Evolutionary conservation across 1,284 basidiomycete species (phyloP), one percentile per base, ranked within the genome.

Genomic region (Fomitiporia mediterranea): DNA sequence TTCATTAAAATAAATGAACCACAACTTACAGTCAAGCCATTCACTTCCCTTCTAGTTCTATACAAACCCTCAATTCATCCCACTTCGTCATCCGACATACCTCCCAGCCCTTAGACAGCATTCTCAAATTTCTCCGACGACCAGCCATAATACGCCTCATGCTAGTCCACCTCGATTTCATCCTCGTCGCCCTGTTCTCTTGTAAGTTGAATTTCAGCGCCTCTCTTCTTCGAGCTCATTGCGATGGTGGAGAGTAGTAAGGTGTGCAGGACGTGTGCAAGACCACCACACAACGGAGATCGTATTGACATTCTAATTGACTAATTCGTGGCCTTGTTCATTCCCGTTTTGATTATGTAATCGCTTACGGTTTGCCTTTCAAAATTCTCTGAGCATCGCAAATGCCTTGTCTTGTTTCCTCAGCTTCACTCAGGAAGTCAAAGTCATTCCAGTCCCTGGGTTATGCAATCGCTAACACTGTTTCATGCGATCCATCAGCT

Each of bases 121-220:
- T 39, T 51, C 38, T 58, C 25, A 62, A 89, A 78, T 60, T 85
- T 80, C 42, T 82, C 80, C 59, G 81, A 80, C 35, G 73, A 76
- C 87, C 88, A 90, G 1, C 84, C 88, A 59, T 90, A 90, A 51
- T 75, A 74, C 1, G 70, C 67, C 66, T 80, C 82, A n/a, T n/a
- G n/a, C n/a, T n/a, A n/a, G n/a, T n/a, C n/a, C 25, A 58, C 43
- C 52, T 60, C 61, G 53, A 57, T 57, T 53, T 71, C 69, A 43
- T 63, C 65, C 37, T 66, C 68, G 19, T 56, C n/a, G n/a, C n/a
- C 55, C 39, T 68, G 69, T 49, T 75, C 73, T 57, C 68, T 69
- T 3, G 68, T 71, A 5, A 70, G 56, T 58, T 75, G 71, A 19
- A 66, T 65, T 51, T 72, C 70, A 27, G 74, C 73, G 27, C 63